phyloP scores from a whole-genome alignment of 176 grass and related monocot species.

The Phyllostachys edulis region DNA sequence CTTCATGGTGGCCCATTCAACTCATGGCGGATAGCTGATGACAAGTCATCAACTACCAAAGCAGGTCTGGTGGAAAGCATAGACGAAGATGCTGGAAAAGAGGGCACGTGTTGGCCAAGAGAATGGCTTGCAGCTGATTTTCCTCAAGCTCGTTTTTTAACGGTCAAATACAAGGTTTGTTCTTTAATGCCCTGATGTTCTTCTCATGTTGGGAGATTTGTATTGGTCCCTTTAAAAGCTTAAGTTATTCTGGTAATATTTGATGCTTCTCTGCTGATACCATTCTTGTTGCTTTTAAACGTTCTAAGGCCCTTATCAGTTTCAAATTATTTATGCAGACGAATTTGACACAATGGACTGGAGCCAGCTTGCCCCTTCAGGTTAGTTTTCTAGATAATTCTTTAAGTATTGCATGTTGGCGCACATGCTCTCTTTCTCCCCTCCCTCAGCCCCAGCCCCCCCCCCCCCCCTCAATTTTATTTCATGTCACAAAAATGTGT shows the following conservation, averaged over 20 bases:
- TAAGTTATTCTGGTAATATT: constrained; percentile 15
- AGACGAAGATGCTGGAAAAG: constrained; percentile 90
- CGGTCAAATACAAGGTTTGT: constrained; percentile 95
- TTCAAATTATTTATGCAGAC: constrained; percentile 73
- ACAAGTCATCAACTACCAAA: constrained; percentile 95
- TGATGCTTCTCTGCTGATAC: constrained; percentile 6
- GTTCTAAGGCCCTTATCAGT: constrained; percentile 24
- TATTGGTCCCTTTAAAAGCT: neutral
- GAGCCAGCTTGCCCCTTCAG: constrained; percentile 97
- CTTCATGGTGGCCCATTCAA: constrained; percentile 94
- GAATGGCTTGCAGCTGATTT: constrained; percentile 95
- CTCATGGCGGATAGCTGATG: constrained; percentile 96
- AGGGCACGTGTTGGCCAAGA: constrained; percentile 95
- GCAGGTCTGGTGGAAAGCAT: constrained; percentile 91
- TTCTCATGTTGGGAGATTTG: neutral
- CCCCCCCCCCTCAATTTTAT: neutral
- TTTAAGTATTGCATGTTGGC: neutral
- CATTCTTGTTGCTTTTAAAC: constrained; percentile 28
- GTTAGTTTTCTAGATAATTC: constrained; percentile 40
- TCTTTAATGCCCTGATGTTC: neutral
- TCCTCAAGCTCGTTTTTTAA: constrained; percentile 77
- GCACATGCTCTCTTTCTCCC: neutral
- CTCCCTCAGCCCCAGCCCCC: no score
- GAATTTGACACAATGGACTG: constrained; percentile 97
- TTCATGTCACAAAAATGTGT: neutral